Base-by-base conservation (phyloP, 2,329 filamentous ascomycete genomes). In the Aureobasidium zeae region DNA sequence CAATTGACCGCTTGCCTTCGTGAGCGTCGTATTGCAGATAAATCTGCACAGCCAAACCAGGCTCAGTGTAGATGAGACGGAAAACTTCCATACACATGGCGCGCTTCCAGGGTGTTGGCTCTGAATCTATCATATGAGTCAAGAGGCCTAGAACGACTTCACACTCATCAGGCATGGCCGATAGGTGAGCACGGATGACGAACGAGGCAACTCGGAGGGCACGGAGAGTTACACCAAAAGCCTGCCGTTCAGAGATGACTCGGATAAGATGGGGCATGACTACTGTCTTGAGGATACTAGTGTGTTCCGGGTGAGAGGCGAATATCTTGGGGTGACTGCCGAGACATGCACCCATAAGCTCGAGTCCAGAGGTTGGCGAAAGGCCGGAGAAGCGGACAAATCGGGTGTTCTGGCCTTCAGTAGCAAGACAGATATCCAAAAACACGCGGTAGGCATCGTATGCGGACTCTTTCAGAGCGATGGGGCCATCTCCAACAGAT, bases 51-150 rank as follows among this genome's bases (percentile, higher is more conserved):
- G 95, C 71, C 16, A 94, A 71, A 9, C 74, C 73, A 25, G 86
- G 77, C 48, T 96, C 87, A 0, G 83, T 73, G 62, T 94, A 94
- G 5, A 96, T 75, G 5, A 83, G 82, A 45, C 85, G 77, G 54
- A 95, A 86, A 0, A 95, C 77, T 58, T 98, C 91, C 76, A 98
- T 85, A 50, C 86, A 93, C 5, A 96, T 64, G 0, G 86, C 81
- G 46, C 89, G 74, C 60, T 89, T 95, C 91, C 93, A 98, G 4
- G 79, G 57, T 0, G 78, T 71, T 11, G 69, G 68, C 50, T 96
- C 91, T 38, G 88, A 84, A 56, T 98, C 91, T 11, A 96, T 72
- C 49, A 94, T 74, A 51, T 93, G 83, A 2, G 85, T 93, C 31
- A 96, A 66, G 16, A 93, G 73, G 11, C 83, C 79, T 13, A 96